Conservation (phyloP, 495 filamentous ascomycete genomes). For the Trichoderma orchidacearum region DNA sequence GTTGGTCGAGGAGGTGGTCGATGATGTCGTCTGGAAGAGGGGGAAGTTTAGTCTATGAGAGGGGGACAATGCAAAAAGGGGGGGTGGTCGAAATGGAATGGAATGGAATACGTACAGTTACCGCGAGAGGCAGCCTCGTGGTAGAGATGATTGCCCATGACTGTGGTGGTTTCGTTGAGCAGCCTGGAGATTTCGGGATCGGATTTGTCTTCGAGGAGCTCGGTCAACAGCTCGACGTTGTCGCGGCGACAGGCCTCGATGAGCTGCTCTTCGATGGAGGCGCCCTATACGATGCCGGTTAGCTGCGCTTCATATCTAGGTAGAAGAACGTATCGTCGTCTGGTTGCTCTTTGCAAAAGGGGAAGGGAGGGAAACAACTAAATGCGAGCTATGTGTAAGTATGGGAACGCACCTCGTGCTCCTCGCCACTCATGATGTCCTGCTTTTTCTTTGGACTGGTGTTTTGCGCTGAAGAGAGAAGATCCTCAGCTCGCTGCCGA, state of each 20-base stretch:
- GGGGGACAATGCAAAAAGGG: not conserved
- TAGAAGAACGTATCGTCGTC: too few relatives aligned
- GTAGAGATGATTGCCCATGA: slow-evolving; percentile 73
- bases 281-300: slow-evolving; percentile 50
- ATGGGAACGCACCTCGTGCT: slow-evolving; percentile 5
- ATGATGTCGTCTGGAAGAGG: slow-evolving; percentile 61
- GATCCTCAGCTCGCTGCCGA: not conserved
- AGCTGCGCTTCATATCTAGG: too few relatives aligned
- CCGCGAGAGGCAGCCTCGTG: slow-evolving; percentile 80
- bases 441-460: not conserved
- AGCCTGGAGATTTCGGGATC: slow-evolving; percentile 47
- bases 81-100: not conserved
- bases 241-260: slow-evolving; percentile 90
- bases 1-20: slow-evolving; percentile 85
- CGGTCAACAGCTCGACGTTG: slow-evolving; percentile 67
- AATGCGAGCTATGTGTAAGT: not conserved
- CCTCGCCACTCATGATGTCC: slow-evolving; percentile 1
- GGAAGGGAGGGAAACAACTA: too few relatives aligned
- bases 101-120: slow-evolving; percentile 47
- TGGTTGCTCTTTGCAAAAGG: too few relatives aligned
- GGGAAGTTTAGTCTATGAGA: not conserved
- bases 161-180: slow-evolving; percentile 72
- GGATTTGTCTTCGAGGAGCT: slow-evolving; percentile 32
- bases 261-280: slow-evolving; percentile 68
- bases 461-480: not conserved